Conservation (phyloP, 306 rosid species). For the Bauhinia variegata region DNA sequence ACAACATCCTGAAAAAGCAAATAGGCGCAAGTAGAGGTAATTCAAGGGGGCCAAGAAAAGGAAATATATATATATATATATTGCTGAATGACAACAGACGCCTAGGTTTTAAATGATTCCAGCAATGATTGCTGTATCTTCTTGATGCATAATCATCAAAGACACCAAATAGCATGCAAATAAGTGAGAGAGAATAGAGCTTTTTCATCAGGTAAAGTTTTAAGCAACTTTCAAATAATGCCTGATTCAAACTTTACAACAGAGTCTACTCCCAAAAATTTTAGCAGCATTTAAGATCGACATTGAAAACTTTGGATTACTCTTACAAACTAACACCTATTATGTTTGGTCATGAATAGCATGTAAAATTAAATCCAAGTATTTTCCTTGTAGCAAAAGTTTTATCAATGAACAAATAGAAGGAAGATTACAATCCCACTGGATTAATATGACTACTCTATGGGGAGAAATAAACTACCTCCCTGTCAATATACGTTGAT, state of each 20-base stretch:
- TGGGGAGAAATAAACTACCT: not conserved
- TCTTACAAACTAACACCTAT: not conserved
- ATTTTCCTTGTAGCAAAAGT: not conserved
- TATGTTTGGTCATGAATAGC: too few species aligned
- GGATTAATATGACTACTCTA: not conserved
- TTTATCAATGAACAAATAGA: not conserved
- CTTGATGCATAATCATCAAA: not conserved
- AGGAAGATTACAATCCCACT: not conserved
- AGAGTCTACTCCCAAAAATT: too few species aligned
- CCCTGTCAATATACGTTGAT: too few species aligned
- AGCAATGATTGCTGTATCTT: too few species aligned
- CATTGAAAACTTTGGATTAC: not conserved
- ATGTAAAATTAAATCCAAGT: not conserved
- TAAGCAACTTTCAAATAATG: not conserved
- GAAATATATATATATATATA: too few species aligned
- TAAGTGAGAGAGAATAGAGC: not conserved
- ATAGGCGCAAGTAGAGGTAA: not conserved
- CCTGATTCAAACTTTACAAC: not conserved
- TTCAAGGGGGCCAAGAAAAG: too few species aligned
- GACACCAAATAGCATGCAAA: not conserved
- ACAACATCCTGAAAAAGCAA: too few species aligned
- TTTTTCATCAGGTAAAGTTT: too few species aligned
- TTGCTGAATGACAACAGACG: too few species aligned
- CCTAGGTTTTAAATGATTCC: too few species aligned
- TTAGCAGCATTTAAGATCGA: not conserved